Evolutionary conservation across 2,329 filamentous ascomycete species (phyloP), one percentile per base, ranked within the genome.

Genomic region (Hypoxylon sp.): DNA sequence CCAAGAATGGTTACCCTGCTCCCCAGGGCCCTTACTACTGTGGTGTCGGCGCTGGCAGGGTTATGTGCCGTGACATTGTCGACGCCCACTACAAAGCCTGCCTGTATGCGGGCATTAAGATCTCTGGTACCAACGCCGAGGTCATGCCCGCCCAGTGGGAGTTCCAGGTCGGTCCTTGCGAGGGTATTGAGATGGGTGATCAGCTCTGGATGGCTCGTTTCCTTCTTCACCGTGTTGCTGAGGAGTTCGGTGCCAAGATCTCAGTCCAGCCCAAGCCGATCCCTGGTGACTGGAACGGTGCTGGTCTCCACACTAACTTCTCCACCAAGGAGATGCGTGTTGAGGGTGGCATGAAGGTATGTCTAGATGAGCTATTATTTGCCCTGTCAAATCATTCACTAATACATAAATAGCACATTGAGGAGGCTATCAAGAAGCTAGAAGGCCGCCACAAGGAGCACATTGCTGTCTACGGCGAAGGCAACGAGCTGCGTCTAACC

Each of bases 131-230:
- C 84, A 99, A 99, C 82, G 96, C 96, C 72, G 96, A 99, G 87
- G 96, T 99, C 77, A 97, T 97, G 92, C 91, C 94, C 70, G 94
- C 92, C 66, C 95, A 97, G 83, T 98, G 95, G 95, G 95, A 98
- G 81, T 97, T 93, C 89, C 95, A 97, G 80, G 92, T 97, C 75
- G 95, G 95, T 62, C 95, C 95, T 70, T 97, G 93, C 82, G 81
- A 84, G 58, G 95, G 94, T 70, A 97, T 97, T 75, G 85, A 90
- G 79, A 91, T 98, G 87, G 96, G 96, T 81, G 96, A 99, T 81
- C 90, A 98, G 78, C 93, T 99, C 76, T 98, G 95, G 96, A 86
- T 97, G 76, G 92, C 92, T 71, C 91, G 93, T 71, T 96, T 94
- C 88, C 86, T 96, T 75, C 91, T 96, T 71, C 88, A 92, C 87